Base-by-base conservation (phyloP, 169 alveolate species). In the Theileria annulata region DNA sequence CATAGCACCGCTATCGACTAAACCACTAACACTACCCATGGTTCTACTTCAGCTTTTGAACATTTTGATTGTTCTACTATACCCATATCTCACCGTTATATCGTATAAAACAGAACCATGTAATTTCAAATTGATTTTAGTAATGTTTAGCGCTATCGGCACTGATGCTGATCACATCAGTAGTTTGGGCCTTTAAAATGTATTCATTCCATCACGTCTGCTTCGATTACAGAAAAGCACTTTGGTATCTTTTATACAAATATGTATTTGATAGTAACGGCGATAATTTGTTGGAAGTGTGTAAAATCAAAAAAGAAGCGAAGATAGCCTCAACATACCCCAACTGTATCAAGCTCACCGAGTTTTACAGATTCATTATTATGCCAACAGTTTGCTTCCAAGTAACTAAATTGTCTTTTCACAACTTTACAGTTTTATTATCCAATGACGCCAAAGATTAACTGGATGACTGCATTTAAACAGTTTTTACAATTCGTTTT, bases 381-480 rank as follows among this genome's bases (percentile, higher is more conserved):
- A 92, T 95, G 93, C 98, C 98, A 28, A 96, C 98, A 3, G 92
- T 94, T 85, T 96, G 98, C 77, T 96, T 87, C 76, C 96, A 96
- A 76, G 92, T 87, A 51, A 12, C 60, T 2, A 19, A 3, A n/a
- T 2, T 68, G 10, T 27, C 21, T 19, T 25, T 3, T 15, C 27
- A 75, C 75, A 77, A 35, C 15, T 4, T 15, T 30, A 19, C 25
- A 78, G 87, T 90, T 92, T 49, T 79, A 87, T 62, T 95, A 91
- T 71, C 98, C 98, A 31, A 79, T 89, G 69, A 90, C 94, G 28
- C 87, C 90, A 23, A 86, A 87, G 67, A 89, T 87, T 13, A 87
- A 89, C n/a, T 90, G 95, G 93, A 25, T 78, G 54, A 80, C 73
- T 23, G 93, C 92, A 3, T 28, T 92, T 8, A 82, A 84, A 60